Base-by-base conservation (phyloP, 2,329 filamentous ascomycete genomes). In the Fusarium scirpi region DNA sequence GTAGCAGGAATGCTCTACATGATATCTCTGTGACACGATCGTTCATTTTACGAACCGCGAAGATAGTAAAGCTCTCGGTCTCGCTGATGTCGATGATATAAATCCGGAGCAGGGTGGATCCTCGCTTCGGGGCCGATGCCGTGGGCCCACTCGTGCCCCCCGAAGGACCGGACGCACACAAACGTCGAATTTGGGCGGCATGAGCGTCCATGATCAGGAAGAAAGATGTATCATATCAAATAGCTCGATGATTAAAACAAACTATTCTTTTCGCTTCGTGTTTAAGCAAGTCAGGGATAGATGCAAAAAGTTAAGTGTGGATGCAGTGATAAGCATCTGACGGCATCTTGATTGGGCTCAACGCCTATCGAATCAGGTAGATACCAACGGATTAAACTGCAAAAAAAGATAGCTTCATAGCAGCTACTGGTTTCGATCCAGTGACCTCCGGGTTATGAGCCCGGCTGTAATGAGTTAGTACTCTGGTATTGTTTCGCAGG, bases 371-470 rank as follows among this genome's bases (percentile, higher is more conserved):
- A 18, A 10, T 1, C 10, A 38, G 34, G 34, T 38, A 38, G 34
- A 9, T 18, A 38, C 1, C 34, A 38, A 38, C 34, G 10, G 34
- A 18, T 10, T 5, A 38, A 38, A 38, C 34, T 38, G 34, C 34
- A 44, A 48, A 64, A 63, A 64, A 45, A 16, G 2, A 40, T 6
- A 38, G 48, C 59, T 64, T 64, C 48, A 29, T 64, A 64, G 61
- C 61, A 64, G 61, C 61, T 64, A 64, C 46, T 55, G 49, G 61
- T 64, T 64, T 64, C 61, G 61, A 64, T 64, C 61, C 59, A 55
- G 46, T 58, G 61, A 58, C 61, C 61, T 64, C 61, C 61, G 61
- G 61, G 61, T 64, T 64, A 64, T 64, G 61, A 64, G 61, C 61
- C 61, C 61, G 61, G 61, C 61, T 64, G 24, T 41, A 15, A 41